A percentile compares a stretch with the other conserved stretches of the same genome.
Evolutionary conservation across 805 yeast genomes (phyloP).

Genomic region (Teunomyces gatunensis): DNA sequence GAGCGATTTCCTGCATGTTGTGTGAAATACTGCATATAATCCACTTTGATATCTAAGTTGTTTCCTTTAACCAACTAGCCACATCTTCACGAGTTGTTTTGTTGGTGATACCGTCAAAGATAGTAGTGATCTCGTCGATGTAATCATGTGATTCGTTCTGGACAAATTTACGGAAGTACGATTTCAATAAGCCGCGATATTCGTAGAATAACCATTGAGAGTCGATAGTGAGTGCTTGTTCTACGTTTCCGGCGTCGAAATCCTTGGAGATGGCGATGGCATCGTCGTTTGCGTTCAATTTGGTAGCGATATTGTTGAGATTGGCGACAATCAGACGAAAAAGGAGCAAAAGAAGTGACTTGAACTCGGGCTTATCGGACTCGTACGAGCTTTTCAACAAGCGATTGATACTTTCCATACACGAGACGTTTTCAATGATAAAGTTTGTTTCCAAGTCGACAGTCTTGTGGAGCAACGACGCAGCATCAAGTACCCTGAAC

Average conservation of each 20-base stretch:
- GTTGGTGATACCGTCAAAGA: constrained; percentile 21
- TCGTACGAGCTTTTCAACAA: constrained; percentile 24
- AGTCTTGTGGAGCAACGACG: constrained; percentile 25
- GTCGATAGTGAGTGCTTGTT: constrained; percentile 26
- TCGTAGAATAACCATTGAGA: constrained; percentile 43
- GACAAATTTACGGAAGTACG: constrained; percentile 32
- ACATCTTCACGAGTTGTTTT: constrained; percentile 20
- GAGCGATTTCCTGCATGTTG: too few relatives aligned
- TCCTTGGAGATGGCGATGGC: constrained; percentile 25
- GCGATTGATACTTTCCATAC: constrained; percentile 43
- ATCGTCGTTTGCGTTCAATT: constrained; percentile 14
- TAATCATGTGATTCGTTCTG: constrained; percentile 12
- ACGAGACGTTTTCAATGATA: constrained; percentile 38
- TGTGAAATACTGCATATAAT: background rate
- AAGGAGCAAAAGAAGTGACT: constrained; percentile 17
- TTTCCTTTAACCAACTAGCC: constrained; percentile 18
- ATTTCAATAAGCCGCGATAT: constrained; percentile 40
- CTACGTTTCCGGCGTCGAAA: constrained; percentile 23
- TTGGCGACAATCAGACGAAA: constrained; percentile 28
- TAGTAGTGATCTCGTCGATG: constrained; percentile 13
- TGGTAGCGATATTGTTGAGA: constrained; percentile 23
- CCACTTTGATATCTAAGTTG: background rate
- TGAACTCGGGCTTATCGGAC: constrained; percentile 13
- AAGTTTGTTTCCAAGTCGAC: constrained; percentile 29
- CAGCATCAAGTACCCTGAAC: constrained; percentile 31